phyloP scores from a whole-genome alignment of 768 basidiomycete genomes.

The Lactarius hatsudake region DNA sequence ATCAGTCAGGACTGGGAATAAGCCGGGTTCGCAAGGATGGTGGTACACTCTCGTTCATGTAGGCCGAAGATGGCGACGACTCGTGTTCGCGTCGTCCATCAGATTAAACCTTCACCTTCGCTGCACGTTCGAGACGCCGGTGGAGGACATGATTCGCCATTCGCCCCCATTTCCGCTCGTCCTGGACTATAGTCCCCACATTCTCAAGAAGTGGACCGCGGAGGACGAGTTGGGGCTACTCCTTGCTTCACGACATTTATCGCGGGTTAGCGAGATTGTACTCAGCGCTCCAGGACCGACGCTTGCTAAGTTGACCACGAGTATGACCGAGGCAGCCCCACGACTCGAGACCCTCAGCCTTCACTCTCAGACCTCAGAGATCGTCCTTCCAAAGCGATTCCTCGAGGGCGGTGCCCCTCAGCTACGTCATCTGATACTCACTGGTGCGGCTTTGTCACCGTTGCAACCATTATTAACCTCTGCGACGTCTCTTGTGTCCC shows the following conservation, averaged over 20 bases:
- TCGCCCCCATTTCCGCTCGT: slow-evolving; percentile 13
- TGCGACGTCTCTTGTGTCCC: slow-evolving; percentile 15
- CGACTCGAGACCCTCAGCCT: slow-evolving; percentile 12
- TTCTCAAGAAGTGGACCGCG: slow-evolving; percentile 9
- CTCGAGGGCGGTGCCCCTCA: slow-evolving; percentile 13
- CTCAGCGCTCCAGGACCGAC: slow-evolving; percentile 14
- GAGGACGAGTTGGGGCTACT: slow-evolving; percentile 2
- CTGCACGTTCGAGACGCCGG: slow-evolving; percentile 12
- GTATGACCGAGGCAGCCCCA: slow-evolving; percentile 12
- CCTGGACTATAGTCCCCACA: slow-evolving; percentile 14
- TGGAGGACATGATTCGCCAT: slow-evolving; percentile 8
- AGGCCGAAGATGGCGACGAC: slow-evolving; percentile 11
- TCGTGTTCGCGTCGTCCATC: slow-evolving; percentile 21
- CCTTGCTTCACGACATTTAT: slow-evolving; percentile 6
- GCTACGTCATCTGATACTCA: slow-evolving; percentile 11
- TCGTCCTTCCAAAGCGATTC: slow-evolving; percentile 15
- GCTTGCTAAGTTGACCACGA: not conserved
- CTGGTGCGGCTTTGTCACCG: slow-evolving; percentile 8
- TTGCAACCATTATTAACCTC: slow-evolving; percentile 7
- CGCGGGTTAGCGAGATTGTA: slow-evolving; percentile 3
- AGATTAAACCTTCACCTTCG: slow-evolving; percentile 17
- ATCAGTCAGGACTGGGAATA: not conserved
- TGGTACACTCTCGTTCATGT: slow-evolving; percentile 22
- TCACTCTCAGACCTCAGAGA: slow-evolving; percentile 14
- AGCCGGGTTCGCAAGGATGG: slow-evolving; percentile 1